Evolutionary conservation across 441 rosid species (phyloP).

Genomic region (Bocquillonia castaneifolia): DNA sequence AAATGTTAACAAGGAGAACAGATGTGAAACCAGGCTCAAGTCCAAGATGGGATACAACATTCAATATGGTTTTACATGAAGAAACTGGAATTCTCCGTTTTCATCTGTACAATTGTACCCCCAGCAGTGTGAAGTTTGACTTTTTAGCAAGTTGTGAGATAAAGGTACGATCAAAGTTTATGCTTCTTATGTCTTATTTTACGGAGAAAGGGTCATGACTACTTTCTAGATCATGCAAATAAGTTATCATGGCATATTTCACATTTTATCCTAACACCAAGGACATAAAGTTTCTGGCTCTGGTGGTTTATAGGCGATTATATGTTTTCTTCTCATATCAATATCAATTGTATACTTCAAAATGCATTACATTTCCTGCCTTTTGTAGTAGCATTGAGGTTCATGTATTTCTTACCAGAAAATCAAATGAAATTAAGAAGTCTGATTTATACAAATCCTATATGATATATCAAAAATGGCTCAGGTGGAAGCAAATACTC

Average conservation of each 20-base stretch:
- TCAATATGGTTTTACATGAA: conserved; percentile 86
- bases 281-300: not conserved
- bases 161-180: conserved; percentile 45
- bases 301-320: not conserved
- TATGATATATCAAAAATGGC: not conserved
- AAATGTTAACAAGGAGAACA: conserved; percentile 71
- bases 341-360: not conserved
- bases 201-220: not conserved
- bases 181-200: conserved; percentile 7
- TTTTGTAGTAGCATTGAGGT: not conserved
- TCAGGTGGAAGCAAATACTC: not conserved
- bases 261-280: not conserved
- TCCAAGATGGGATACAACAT: conserved; percentile 77
- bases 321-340: not conserved
- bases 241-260: not conserved
- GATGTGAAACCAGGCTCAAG: conserved; percentile 50
- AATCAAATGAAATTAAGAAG: not conserved
- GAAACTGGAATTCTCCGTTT: conserved; percentile 64
- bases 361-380: not conserved
- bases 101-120: conserved; percentile 62
- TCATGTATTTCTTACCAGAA: not conserved
- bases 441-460: not conserved
- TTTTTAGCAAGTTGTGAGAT: conserved; percentile 76
- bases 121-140: conserved; percentile 59
- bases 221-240: not conserved